phyloP scores from a whole-genome alignment of 2,329 filamentous ascomycete genomes.

The Rhexocercosporidium sp. region DNA sequence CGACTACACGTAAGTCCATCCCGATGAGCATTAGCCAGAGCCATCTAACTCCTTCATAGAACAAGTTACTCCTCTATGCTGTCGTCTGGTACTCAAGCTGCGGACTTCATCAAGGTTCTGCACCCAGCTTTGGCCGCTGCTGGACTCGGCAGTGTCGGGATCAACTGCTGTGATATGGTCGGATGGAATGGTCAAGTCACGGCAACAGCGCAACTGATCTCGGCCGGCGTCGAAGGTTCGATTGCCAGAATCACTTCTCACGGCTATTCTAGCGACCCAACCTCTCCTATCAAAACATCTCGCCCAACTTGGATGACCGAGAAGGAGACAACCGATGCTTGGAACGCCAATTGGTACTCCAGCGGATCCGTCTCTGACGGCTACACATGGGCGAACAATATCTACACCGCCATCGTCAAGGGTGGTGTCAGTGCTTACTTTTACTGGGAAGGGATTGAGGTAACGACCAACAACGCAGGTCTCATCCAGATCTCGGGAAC shows the following conservation, averaged over 20 bases:
- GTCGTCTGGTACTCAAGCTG: conserved; percentile 51
- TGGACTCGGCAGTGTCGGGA: conserved; percentile 42
- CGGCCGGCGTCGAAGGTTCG: conserved; percentile 44
- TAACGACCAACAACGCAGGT: conserved; percentile 1
- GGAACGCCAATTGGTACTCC: conserved; percentile 52
- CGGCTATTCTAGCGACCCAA: conserved; percentile 47
- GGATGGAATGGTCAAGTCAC: conserved; percentile 47
- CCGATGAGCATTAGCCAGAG: background rate
- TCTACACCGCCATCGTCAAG: conserved; percentile 54
- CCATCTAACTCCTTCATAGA: background rate
- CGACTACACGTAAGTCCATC: conserved; percentile 41
- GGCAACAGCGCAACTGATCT: conserved; percentile 45
- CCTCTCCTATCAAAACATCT: conserved; percentile 47
- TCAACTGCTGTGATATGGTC: conserved; percentile 51
- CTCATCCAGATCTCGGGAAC: background rate
- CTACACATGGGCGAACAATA: conserved; percentile 60
- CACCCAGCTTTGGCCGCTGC: conserved; percentile 44
- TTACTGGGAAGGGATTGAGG: conserved; percentile 49
- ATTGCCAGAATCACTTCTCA: conserved; percentile 48
- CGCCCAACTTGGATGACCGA: conserved; percentile 57
- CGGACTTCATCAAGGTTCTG: conserved; percentile 54
- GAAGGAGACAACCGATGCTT: conserved; percentile 46
- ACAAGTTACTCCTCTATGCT: conserved; percentile 52
- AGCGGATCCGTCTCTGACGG: conserved; percentile 54
- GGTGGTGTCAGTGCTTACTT: conserved; percentile 55